Base-by-base conservation (phyloP, 1,284 basidiomycete genomes). In the Leccinum ponderosum region DNA sequence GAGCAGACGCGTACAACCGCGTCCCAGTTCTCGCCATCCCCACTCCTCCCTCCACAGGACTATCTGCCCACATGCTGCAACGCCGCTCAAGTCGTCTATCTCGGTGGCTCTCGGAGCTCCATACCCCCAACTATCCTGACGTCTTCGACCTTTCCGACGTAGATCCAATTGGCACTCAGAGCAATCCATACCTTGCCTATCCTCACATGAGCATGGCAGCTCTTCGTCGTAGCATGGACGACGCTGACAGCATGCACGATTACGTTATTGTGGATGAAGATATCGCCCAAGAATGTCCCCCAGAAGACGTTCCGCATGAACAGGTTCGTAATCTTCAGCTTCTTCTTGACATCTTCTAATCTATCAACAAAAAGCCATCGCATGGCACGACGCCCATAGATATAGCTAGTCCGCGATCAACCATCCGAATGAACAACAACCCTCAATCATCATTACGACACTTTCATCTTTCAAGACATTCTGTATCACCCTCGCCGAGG, bases 41-140 rank as follows among this genome's bases (percentile, higher is more conserved):
- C 56, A 65, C 69, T 64, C 17, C 62, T 58, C 39, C 51, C 61
- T 22, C 64, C 63, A 11, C 59, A 42, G 25, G 72, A 66, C 65
- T 72, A 74, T 53, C 72, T 14, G 20, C 58, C 3, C 44, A 42
- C 14, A 59, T 70, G 15, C 66, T 77, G 58, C 71, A 71, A 14
- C 77, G 77, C 58, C 83, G 83, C 53, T 83, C 86, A 11, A 87
- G 85, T 70, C 81, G 84, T 70, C 78, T 90, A 59, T 81, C 87
- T 66, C 84, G 81, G 62, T 91, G 89, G 89, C 83, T 91, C 55
- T 76, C 80, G 50, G 87, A 90, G 53, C 85, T 89, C 69, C 84
- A 84, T 63, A 62, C 58, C 9, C 66, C 52, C 66, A 67, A 60
- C 42, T 68, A 51, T 37, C 58, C 61, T 25, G 70, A 68, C 51